Evolutionary conservation across 345 rosid genomes (phyloP), one percentile per base, ranked within the genome.

Genomic region (Euphorbia pulcherrima): DNA sequence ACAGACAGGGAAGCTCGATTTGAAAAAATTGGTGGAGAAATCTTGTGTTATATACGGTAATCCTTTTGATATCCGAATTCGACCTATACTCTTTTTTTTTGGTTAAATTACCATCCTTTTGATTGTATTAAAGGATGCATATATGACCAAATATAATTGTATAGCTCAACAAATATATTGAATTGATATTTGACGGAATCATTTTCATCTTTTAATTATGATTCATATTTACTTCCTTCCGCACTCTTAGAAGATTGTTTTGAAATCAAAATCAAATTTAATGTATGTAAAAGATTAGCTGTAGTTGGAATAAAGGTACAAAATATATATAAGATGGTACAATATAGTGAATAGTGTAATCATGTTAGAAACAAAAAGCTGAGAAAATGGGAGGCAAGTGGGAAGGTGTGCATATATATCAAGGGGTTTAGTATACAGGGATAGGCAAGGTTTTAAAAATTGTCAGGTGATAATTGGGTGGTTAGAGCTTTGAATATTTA

Each of bases 381-480:
- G 27, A 24, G 72, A 18, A 16, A 67, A 54, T 71, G 72, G 29
- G 24, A 54, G 20, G 65, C 13, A 54, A 47, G 79, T 75, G 75
- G 75, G 75, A 18, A 53, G 29, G 62, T 54, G 62, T 44, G 54
- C 51, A 50, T 5, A 14, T 50, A 0, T 13, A 18, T n/a, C n/a
- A n/a, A n/a, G n/a, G n/a, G n/a, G n/a, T n/a, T n/a, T n/a, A n/a
- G n/a, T n/a, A n/a, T n/a, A n/a, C n/a, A n/a, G n/a, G n/a, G n/a
- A n/a, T n/a, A n/a, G n/a, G n/a, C n/a, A n/a, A n/a, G n/a, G n/a
- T n/a, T n/a, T n/a, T n/a, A n/a, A n/a, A n/a, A n/a, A n/a, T n/a
- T n/a, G n/a, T n/a, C n/a, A n/a, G n/a, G n/a, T n/a, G n/a, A n/a
- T n/a, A n/a, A n/a, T n/a, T n/a, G n/a, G n/a, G n/a, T n/a, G n/a